Evolutionary conservation across 805 yeast genomes (phyloP).

Genomic region (Saccharomycopsis fodiens): DNA sequence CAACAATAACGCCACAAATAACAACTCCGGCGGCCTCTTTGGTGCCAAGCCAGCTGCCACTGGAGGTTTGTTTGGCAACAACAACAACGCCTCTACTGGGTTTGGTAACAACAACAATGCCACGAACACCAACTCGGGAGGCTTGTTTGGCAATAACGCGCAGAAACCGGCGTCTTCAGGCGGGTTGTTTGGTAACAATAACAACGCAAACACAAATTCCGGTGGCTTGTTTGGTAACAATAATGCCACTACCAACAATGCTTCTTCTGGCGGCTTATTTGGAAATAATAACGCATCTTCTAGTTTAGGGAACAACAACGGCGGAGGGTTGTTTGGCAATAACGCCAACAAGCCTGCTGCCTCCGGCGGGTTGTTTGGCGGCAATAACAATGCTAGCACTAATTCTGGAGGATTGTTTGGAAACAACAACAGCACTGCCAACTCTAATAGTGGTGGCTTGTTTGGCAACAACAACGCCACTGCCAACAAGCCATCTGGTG

Average conservation of each 20-base stretch:
- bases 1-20: conserved; percentile 21
- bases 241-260: conserved; percentile 22
- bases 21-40: conserved; percentile 29
- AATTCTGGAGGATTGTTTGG: conserved; percentile 28
- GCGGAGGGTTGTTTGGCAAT: conserved; percentile 26
- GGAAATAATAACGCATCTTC: conserved; percentile 24
- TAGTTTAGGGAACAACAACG: conserved; percentile 20
- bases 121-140: conserved; percentile 27
- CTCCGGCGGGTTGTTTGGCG: conserved; percentile 24
- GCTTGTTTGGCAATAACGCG: conserved; percentile 30
- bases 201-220: conserved; percentile 24
- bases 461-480: conserved; percentile 25
- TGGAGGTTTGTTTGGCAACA: conserved; percentile 32
- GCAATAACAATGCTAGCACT: conserved; percentile 18
- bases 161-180: conserved; percentile 24
- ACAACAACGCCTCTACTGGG: conserved; percentile 31
- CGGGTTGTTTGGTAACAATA: conserved; percentile 35
- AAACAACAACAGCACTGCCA: conserved; percentile 22
- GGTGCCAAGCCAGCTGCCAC: conserved; percentile 30
- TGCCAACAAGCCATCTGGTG: conserved; percentile 23
- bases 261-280: conserved; percentile 26
- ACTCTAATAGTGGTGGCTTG: conserved; percentile 21
- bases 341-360: conserved; percentile 24
- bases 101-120: conserved; percentile 33
- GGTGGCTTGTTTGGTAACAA: conserved; percentile 37